Evolutionary conservation across 2,329 filamentous ascomycete genomes (phyloP), one percentile per base, ranked within the genome.

Genomic region (Penicillium sp.): DNA sequence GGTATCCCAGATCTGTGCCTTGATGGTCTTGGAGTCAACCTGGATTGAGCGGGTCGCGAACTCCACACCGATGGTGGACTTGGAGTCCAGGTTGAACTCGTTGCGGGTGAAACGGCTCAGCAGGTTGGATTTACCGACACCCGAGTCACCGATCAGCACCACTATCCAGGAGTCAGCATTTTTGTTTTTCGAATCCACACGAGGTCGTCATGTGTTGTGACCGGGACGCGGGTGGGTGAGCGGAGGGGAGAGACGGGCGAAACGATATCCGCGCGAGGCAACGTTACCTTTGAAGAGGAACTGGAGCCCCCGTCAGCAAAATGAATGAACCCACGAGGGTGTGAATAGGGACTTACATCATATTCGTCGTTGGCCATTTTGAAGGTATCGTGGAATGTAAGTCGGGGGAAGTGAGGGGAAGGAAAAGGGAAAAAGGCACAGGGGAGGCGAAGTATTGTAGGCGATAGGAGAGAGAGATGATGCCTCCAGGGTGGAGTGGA

Each of bases 1-100:
- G 61, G 95, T 99, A 84, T 99, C 95, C 95, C 96, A 99, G 75
- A 99, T 99, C 84, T 99, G 95, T 72, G 95, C 95, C 86, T 99
- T 99, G 88, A 99, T 99, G 67, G 95, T 99, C 87, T 99, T 99
- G 76, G 91, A 91, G 82, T 99, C 95, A 75, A 99, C 95, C 82
- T 98, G 94, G 78, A 99, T 99, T 70, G 93, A 97, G 68, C 95
- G 89, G 71, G 95, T 99, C 73, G 96, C 95, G 79, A 99, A 99
- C 83, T 99, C 95, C 80, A 99, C 95, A 74, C 95, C 95, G 82
- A 99, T 99, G 72, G 95, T 99, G 67, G 95, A 98, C 88, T 99
- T 98, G 80, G 94, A 96, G 83, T 99, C 95, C 70, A 98, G 87
- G 83, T 98, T 98, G 90, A 99, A 99, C 83, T 99, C 95, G 81